Percentiles rank a stretch among this genome's conserved stretches.
Evolutionary conservation across 345 rosid species (phyloP).

Genomic region (Gossypium australe): DNA sequence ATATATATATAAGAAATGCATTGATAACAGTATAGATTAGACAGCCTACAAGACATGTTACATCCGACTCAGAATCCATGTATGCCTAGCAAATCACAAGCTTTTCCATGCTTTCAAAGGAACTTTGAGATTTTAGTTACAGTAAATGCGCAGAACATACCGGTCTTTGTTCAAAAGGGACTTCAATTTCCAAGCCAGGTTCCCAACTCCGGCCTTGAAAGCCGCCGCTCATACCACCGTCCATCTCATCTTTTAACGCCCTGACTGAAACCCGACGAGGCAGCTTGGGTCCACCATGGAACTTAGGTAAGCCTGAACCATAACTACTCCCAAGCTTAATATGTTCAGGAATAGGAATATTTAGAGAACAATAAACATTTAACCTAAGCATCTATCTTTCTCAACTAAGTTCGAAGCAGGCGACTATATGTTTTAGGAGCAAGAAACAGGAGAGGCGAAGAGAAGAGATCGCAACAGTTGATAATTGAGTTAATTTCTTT

Average conservation of each 20-base stretch:
- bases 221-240: constrained; percentile 48
- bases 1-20: too few species aligned
- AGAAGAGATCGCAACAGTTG: background rate
- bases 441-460: background rate
- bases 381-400: constrained; percentile 52
- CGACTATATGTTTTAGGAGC: background rate
- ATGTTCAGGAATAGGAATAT: constrained; percentile 36
- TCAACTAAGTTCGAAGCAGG: background rate
- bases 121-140: too few species aligned
- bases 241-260: constrained; percentile 60
- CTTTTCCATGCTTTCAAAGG: background rate
- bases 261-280: constrained; percentile 31
- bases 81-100: background rate
- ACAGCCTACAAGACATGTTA: background rate
- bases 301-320: constrained; percentile 34
- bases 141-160: constrained; percentile 34
- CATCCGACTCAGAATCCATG: background rate
- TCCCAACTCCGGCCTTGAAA: constrained; percentile 74
- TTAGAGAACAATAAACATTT: constrained; percentile 44
- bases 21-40: too few species aligned
- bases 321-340: constrained; percentile 38
- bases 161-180: constrained; percentile 93
- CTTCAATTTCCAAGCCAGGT: constrained; percentile 76
- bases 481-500: background rate
- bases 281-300: constrained; percentile 24